Conservation (phyloP, 1,284 basidiomycete species). For the Papiliotrema laurentii region DNA sequence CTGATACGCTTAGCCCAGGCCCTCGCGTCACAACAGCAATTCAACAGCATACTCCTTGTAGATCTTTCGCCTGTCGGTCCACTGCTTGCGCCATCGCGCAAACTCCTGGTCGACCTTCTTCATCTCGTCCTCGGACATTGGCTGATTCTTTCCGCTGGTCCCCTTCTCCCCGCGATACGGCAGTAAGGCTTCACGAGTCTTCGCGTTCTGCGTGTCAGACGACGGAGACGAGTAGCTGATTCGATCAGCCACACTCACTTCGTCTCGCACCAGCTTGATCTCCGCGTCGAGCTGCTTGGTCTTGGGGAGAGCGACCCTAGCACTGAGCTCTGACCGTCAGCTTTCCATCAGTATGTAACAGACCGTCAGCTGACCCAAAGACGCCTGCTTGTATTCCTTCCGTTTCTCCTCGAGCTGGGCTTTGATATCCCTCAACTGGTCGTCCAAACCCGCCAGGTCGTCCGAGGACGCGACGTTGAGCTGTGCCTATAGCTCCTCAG, state of each 20-base stretch:
- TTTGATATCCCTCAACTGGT: constrained; percentile 58
- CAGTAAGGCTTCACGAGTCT: constrained; percentile 22
- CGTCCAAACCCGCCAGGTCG: constrained; percentile 27
- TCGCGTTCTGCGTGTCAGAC: constrained; percentile 26
- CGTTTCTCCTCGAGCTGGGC: constrained; percentile 62
- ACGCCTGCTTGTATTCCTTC: constrained; percentile 55
- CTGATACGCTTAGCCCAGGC: constrained; percentile 12
- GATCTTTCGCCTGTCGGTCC: constrained; percentile 38
- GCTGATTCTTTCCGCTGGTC: constrained; percentile 14
- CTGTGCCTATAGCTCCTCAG: constrained; percentile 5
- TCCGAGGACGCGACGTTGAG: constrained; percentile 24
- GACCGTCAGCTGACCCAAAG: constrained; percentile 51
- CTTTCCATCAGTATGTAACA: background rate
- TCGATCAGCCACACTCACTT: no score
- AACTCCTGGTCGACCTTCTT: constrained; percentile 42
- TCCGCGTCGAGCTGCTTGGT: constrained; percentile 57
- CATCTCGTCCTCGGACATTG: constrained; percentile 33
- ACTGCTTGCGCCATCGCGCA: constrained; percentile 43
- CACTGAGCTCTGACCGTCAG: constrained; percentile 45
- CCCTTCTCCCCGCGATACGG: constrained; percentile 19
- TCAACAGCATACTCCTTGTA: constrained; percentile 39
- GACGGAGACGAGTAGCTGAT: no score
- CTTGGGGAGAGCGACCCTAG: constrained; percentile 61
- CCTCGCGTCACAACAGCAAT: background rate
- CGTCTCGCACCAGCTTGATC: constrained; percentile 30